Evolutionary conservation across 306 rosid species (phyloP).

Genomic region (Prosopis cineraria): DNA sequence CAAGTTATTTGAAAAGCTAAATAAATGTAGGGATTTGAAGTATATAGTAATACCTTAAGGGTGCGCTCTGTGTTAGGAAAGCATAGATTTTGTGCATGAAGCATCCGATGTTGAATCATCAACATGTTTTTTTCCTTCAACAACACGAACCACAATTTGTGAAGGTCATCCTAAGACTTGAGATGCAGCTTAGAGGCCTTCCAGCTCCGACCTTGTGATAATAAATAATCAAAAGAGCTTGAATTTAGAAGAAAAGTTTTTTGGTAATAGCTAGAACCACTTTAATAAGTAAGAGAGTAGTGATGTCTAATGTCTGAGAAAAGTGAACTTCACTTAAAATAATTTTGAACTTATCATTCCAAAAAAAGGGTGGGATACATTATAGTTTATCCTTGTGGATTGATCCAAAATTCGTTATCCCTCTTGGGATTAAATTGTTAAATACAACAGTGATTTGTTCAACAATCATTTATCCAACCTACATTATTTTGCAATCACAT

Average conservation of each 20-base stretch:
- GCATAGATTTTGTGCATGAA: constrained; percentile 80
- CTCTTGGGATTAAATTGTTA: not conserved
- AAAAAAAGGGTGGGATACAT: not conserved
- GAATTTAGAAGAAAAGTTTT: not conserved
- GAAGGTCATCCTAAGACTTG: constrained; percentile 96
- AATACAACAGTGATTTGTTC: not conserved
- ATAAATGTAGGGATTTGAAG: constrained; percentile 15
- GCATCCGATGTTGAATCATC: constrained; percentile 98
- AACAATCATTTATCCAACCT: too few relatives aligned
- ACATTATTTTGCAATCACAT: too few relatives aligned
- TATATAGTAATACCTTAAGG: constrained; percentile 61
- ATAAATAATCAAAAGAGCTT: not conserved
- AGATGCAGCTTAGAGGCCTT: constrained; percentile 84
- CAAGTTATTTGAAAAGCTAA: not conserved
- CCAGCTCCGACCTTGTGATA: constrained; percentile 83
- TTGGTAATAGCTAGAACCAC: not conserved
- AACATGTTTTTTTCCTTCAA: constrained; percentile 95
- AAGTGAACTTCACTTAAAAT: not conserved
- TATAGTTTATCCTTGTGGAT: not conserved
- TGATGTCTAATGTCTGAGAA: not conserved
- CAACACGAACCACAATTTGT: constrained; percentile 87
- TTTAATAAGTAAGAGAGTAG: not conserved
- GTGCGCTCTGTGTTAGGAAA: constrained; percentile 86
- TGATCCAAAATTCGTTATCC: not conserved
- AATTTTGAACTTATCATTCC: not conserved